These are phyloP conservation scores for Nemophila menziesii DNA, from an alignment of 257 asterid species.

Conservation along the genomic window DNA sequence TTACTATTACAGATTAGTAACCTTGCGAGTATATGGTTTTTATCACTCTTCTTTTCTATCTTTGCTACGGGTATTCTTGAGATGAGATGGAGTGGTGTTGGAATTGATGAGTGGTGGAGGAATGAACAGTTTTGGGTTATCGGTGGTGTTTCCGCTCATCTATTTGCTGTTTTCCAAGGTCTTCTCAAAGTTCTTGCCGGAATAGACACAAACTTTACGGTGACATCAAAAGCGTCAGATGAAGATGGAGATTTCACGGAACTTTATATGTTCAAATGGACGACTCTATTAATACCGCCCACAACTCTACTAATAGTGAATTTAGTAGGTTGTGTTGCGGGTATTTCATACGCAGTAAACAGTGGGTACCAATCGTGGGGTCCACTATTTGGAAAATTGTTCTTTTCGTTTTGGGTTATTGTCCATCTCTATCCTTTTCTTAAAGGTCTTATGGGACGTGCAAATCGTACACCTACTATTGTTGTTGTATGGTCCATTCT, in stretches of 20 bases:
- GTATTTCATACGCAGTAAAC: slow-evolving; percentile 84
- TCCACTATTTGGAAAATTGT: slow-evolving; percentile 79
- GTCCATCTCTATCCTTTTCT: slow-evolving; percentile 93
- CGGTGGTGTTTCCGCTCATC: slow-evolving; percentile 91
- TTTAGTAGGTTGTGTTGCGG: slow-evolving; percentile 88
- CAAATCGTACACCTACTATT: slow-evolving; percentile 85
- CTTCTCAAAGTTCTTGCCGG: slow-evolving; percentile 96
- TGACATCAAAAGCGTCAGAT: slow-evolving; percentile 86
- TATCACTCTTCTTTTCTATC: slow-evolving; percentile 87
- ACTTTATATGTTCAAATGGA: slow-evolving; percentile 98
- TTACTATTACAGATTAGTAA: slow-evolving; percentile 66
- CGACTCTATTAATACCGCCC: slow-evolving; percentile 83
- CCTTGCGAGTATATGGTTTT: slow-evolving; percentile 88
- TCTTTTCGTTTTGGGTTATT: slow-evolving; percentile 96
- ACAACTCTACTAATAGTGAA: slow-evolving; percentile 82
- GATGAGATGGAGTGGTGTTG: slow-evolving; percentile 98
- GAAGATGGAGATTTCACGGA: slow-evolving; percentile 87
- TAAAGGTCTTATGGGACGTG: slow-evolving; percentile 94
- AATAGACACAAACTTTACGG: slow-evolving; percentile 91
- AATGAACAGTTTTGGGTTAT: slow-evolving; percentile 99
- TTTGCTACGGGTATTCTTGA: slow-evolving; percentile 94
- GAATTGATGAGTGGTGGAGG: slow-evolving; percentile 99
- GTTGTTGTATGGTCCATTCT: slow-evolving; percentile 94
- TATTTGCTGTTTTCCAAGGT: slow-evolving; percentile 91
- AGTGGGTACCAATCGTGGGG: slow-evolving; percentile 99